Base-by-base conservation (phyloP, 2,329 filamentous ascomycete species). In the Zymoseptoria pseudotritici region DNA sequence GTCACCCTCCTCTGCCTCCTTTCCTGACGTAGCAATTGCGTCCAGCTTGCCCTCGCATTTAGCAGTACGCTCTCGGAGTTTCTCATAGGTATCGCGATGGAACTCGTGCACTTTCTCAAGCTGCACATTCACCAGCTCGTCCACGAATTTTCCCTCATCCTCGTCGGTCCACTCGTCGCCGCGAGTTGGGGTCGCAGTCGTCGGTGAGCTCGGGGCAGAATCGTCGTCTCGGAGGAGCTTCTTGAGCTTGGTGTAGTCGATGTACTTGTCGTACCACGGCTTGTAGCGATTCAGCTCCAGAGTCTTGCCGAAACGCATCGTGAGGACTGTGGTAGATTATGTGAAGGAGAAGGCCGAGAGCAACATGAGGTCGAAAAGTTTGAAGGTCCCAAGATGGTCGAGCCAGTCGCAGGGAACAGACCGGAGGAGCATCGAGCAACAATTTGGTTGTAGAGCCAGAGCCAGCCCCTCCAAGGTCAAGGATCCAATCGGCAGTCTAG, bases 191-290 rank as follows among this genome's bases (percentile, higher is more conserved):
- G 75, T 65, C 74, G 78, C 62, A 55, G 64, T 61, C 54, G 85
- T 81, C 75, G 79, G 70, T 20, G 72, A 72, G 42, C 62, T 71
- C 31, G 76, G 74, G 42, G 74, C 76, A 50, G 77, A 80, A 53
- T 69, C 67, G 63, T 69, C 85, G 74, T 97, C 94, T 65, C 90
- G 88, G 62, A 99, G 80, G 61, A 99, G 82, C 70, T 83, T 82
- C 82, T 97, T 97, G 66, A 99, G 86, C 82, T 93, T 96, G 69
- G 83, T 79, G 76, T 99, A 99, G 79, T 97, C 92, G 72, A 99
- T 90, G 80, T 99, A 97, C 71, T 95, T 84, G 73, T 88, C 89
- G 75, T 88, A 89, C 93, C 93, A 99, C 72, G 91, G 91, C 67
- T 83, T 78, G 75, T 97, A 94, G 69, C 90, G 81, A 61, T 90